Conservation (phyloP, 305 asterid genomes). For the Striga hermonthica region DNA sequence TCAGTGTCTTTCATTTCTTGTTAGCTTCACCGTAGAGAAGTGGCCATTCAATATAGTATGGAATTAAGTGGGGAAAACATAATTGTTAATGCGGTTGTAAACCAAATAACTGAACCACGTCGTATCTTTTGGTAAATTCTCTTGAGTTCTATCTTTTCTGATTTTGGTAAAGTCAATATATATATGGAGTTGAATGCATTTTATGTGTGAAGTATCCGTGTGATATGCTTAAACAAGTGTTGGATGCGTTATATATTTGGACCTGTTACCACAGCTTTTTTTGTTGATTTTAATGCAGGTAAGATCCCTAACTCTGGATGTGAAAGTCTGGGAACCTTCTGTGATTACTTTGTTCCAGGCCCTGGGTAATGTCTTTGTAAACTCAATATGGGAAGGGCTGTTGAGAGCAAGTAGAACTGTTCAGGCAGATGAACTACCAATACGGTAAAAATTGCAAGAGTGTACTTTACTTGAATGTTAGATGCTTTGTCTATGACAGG, state of each 20-base stretch:
- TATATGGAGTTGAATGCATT: constrained; percentile 18
- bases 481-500: constrained; percentile 6
- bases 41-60: no score
- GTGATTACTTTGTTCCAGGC: constrained; percentile 74
- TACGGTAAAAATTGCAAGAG: constrained; percentile 47
- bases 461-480: constrained; percentile 21
- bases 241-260: constrained; percentile 15
- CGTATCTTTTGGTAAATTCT: no score
- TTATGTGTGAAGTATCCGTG: constrained; percentile 9
- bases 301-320: constrained; percentile 84
- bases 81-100: no score
- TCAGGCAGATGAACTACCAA: constrained; percentile 92
- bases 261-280: constrained; percentile 29
- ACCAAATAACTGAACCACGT: no score
- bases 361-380: constrained; percentile 70
- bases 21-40: no score
- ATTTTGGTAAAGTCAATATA: not conserved
- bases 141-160: not conserved
- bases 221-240: not conserved
- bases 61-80: no score
- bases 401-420: constrained; percentile 68
- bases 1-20: no score
- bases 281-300: constrained; percentile 50
- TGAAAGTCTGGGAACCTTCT: constrained; percentile 91
- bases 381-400: constrained; percentile 86